phyloP scores from a whole-genome alignment of 2,329 filamentous ascomycete genomes.

The Paraconiothyrium brasiliense region DNA sequence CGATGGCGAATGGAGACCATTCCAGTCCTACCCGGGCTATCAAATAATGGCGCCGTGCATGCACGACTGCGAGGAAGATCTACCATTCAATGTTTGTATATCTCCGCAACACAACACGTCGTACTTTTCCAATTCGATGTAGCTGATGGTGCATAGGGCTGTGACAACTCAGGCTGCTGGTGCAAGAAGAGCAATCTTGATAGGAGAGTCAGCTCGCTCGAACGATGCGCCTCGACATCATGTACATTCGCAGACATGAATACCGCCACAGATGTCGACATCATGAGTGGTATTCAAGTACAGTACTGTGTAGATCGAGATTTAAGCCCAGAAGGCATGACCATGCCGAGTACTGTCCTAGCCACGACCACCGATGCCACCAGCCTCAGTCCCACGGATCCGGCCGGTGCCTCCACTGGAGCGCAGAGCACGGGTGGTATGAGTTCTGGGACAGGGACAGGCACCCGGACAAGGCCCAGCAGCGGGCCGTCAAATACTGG shows the following conservation, averaged over 20 bases:
- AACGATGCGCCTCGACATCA: slow-evolving; percentile 20
- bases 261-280: slow-evolving; percentile 23
- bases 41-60: slow-evolving; percentile 26
- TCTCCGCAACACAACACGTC: not conserved
- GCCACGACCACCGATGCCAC: slow-evolving; percentile 15
- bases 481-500: slow-evolving; percentile 5
- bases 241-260: slow-evolving; percentile 30
- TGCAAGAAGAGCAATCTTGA: slow-evolving; percentile 31
- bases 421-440: not conserved
- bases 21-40: slow-evolving; percentile 22
- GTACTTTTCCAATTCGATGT: not conserved
- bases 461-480: slow-evolving; percentile 11
- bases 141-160: slow-evolving; percentile 18
- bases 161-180: slow-evolving; percentile 27
- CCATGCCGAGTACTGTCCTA: slow-evolving; percentile 20
- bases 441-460: slow-evolving; percentile 2
- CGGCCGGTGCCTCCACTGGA: not conserved
- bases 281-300: slow-evolving; percentile 22
- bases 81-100: slow-evolving; percentile 22
- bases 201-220: slow-evolving; percentile 17
- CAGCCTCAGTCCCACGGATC: slow-evolving; percentile 14
- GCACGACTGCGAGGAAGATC: slow-evolving; percentile 18
- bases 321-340: slow-evolving; percentile 22
- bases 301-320: slow-evolving; percentile 23
- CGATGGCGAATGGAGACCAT: slow-evolving; percentile 21